Percentiles rank a stretch among this genome's conserved stretches.
Evolutionary conservation across 345 rosid species (phyloP).

Genomic region (Turritis glabra): DNA sequence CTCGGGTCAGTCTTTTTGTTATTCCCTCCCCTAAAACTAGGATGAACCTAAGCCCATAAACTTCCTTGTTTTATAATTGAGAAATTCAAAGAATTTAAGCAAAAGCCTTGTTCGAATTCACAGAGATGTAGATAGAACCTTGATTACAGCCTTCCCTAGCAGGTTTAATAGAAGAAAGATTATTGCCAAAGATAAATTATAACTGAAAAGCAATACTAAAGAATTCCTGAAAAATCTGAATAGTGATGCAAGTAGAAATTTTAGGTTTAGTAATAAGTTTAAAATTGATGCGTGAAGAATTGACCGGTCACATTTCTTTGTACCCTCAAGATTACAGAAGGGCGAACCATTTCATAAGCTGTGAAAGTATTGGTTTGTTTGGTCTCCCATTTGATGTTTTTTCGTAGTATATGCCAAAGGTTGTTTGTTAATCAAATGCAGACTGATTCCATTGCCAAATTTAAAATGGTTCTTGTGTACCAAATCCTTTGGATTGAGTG

Average conservation of each 20-base stretch:
- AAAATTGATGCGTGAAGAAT: background rate
- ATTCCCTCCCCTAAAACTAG: background rate
- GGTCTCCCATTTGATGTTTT: background rate
- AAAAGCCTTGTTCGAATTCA: background rate
- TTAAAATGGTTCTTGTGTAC: background rate
- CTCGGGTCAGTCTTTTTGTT: slow-evolving; percentile 57
- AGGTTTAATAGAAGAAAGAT: background rate
- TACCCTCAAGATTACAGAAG: background rate
- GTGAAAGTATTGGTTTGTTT: background rate
- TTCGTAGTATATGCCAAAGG: background rate
- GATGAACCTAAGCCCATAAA: background rate
- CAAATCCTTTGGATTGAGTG: background rate
- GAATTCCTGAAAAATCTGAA: background rate
- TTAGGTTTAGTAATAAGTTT: background rate
- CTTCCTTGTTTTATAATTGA: background rate
- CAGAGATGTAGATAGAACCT: background rate
- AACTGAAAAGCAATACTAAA: background rate
- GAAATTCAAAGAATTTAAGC: background rate
- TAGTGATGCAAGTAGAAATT: background rate
- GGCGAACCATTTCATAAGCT: background rate
- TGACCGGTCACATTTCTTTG: background rate
- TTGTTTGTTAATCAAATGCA: background rate
- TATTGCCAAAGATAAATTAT: background rate
- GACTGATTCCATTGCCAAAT: background rate
- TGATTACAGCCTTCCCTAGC: background rate